A percentile compares a stretch with the other conserved stretches of the same genome.
These are phyloP conservation scores for Wickerhamomyces sp. DNA, from an alignment of 1,139 yeast genomes.

Conservation along the genomic window DNA sequence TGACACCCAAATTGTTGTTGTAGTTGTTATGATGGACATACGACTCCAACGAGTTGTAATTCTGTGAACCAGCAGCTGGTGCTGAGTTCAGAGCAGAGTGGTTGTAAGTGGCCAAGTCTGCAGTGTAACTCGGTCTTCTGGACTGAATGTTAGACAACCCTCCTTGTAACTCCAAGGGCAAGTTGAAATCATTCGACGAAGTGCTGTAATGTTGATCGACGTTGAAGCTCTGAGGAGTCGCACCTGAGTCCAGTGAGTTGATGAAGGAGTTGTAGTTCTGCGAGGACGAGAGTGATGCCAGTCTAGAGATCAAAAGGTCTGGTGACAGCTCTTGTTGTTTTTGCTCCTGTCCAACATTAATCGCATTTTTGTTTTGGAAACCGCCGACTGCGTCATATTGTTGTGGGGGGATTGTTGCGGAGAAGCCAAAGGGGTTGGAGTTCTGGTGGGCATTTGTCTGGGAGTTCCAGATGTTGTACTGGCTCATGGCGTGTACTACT, in stretches of 20 bases:
- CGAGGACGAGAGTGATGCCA: slow-evolving; percentile 11
- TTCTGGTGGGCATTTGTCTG: slow-evolving; percentile 10
- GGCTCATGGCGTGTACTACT: slow-evolving; percentile 11
- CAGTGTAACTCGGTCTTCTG: slow-evolving; percentile 62
- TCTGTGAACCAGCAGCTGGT: slow-evolving; percentile 8
- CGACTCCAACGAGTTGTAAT: slow-evolving; percentile 7
- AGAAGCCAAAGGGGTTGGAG: slow-evolving; percentile 8
- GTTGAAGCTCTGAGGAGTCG: neutral
- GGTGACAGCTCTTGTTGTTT: slow-evolving; percentile 6
- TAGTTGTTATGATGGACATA: slow-evolving; percentile 5
- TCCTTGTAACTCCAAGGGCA: slow-evolving; percentile 59
- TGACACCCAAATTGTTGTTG: slow-evolving; percentile 9
- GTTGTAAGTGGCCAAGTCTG: slow-evolving; percentile 33
- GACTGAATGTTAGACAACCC: slow-evolving; percentile 58
- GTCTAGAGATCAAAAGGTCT: slow-evolving; percentile 15
- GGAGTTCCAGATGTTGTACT: slow-evolving; percentile 14
- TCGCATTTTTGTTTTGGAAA: no score
- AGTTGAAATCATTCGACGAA: slow-evolving; percentile 30
- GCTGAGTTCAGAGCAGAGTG: slow-evolving; percentile 9
- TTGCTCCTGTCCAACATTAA: no score
- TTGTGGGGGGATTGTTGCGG: slow-evolving; percentile 6
- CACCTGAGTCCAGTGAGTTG: neutral
- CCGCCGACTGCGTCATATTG: neutral
- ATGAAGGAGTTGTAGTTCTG: slow-evolving; percentile 8
- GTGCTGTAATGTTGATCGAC: neutral